Evolutionary conservation across 2,329 filamentous ascomycete species (phyloP), one percentile per base, ranked within the genome.

Genomic region (Hypoxylon sp.): DNA sequence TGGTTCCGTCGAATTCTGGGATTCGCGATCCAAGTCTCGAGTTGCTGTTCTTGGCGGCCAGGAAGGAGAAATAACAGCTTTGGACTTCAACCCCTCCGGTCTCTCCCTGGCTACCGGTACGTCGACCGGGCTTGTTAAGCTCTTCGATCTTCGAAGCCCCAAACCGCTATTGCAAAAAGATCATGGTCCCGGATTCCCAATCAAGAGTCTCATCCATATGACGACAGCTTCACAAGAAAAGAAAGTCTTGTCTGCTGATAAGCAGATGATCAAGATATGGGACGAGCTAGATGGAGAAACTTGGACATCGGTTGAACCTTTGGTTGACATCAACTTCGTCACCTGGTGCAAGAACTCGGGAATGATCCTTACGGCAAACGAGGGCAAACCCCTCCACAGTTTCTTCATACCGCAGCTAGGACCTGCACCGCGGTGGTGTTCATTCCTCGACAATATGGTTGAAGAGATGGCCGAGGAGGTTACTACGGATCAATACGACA

Each of bases 1-100:
- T 48, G 93, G 94, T n/a, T 96, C 93, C 1, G 90, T 97, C 17
- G 94, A 99, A 69, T 93, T 97, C 66, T 99, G 92, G 90, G 94
- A 99, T 68, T 83, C 92, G 1, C 83, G 94, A 52, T 91, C 89
- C 20, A 88, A 91, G 67, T 88, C 87, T 45, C 81, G 91, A 49
- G 88, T 93, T 7, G 92, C 90, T 11, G 80, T 93, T 12, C 76
- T 99, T 2, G 80, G 87, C 8, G 81, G 79, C 0, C 80, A 85
- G 50, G 81, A 86, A 52, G 84, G 83, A 21, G 88, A 91, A 66
- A 86, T 97, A 34, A 97, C 93, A 0, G 90, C 94, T 0, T 76
- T 99, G 34, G 86, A 95, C 59, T 99, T 96, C 69, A 86, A 89
- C 61, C 81, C 83, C 11, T 91, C 90, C 0, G 94, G 94, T 0